Conservation (phyloP, 2,329 filamentous ascomycete species). For the Phoma sp. region DNA sequence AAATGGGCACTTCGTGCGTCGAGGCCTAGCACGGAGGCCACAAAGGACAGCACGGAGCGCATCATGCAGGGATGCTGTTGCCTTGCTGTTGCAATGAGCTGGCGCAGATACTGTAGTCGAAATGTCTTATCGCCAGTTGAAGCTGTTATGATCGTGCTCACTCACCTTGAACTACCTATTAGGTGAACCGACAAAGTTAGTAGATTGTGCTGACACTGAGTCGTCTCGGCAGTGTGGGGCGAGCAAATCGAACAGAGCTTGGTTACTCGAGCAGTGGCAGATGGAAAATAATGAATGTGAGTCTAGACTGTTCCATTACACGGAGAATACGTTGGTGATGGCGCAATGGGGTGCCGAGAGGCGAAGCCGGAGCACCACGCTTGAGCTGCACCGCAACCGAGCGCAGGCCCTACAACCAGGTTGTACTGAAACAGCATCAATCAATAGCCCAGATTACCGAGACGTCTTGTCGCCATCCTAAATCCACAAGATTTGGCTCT, state of each 20-base stretch:
- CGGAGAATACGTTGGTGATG: background rate
- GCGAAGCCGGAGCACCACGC: background rate
- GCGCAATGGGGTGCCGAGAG: background rate
- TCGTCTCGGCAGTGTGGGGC: background rate
- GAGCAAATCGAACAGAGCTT: background rate
- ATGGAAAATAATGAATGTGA: background rate
- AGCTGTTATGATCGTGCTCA: no score
- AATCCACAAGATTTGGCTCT: background rate
- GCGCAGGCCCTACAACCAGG: background rate
- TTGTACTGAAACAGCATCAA: constrained; percentile 4
- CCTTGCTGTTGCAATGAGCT: no score
- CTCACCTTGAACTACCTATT: no score
- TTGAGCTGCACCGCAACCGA: background rate
- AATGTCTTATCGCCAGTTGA: no score
- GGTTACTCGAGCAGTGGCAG: background rate
- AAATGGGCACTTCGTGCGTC: no score
- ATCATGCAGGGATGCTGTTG: no score
- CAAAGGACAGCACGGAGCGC: no score
- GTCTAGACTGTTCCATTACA: no score
- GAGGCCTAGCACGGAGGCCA: no score
- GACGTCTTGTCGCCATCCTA: background rate
- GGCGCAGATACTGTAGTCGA: no score
- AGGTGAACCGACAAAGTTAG: no score
- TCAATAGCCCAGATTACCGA: background rate
- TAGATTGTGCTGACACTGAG: no score